Base-by-base conservation (phyloP, 2,329 filamentous ascomycete genomes). In the Leptoxyphium fumago region DNA sequence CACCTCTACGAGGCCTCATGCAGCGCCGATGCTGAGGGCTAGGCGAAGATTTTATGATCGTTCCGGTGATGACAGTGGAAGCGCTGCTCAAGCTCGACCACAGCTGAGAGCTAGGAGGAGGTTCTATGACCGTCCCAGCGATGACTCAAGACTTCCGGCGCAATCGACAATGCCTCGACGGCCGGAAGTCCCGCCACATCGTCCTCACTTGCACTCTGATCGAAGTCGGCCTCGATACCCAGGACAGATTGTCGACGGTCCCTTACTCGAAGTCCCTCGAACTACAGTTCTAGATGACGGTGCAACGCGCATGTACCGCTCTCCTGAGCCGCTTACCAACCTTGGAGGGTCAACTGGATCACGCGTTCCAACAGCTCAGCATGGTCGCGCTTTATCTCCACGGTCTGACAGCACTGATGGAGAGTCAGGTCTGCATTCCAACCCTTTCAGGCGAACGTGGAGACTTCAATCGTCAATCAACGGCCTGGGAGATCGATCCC, bases 401-500 rank as follows among this genome's bases (percentile, higher is more conserved):
- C 4, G 21, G 21, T 3, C 21, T 26, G 21, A 26, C 21, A 26
- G 21, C 21, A 26, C 21, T 26, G 21, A 26, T 26, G 21, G 7
- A 26, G 21, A 26, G 7, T 26, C 21, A 26, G 21, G 21, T 26
- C 21, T 26, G 4, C 21, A 26, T 4, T 26, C 7, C 5, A 57
- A 61, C 46, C 58, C 57, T 21, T 46, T 59, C 30, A 52, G 54
- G 38, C 49, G 54, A 38, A 49, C 55, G 5, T 60, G 56, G 57
- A 50, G 46, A 18, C 48, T 52, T 43, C 39, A 14, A 29, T 36
- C n/a, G 40, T 55, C 52, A 2, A 49, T 82, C 1, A 80, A 93
- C 61, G 86, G 86, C 3, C 73, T 94, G 13, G 87, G 86, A 32
- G 86, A 94, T 62, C 82, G 87, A 46, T 77, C 85, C 49, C 78